Percentiles rank a stretch among this genome's conserved stretches.
phyloP scores from a whole-genome alignment of 257 asterid species.

The Anisodus tanguticus region DNA sequence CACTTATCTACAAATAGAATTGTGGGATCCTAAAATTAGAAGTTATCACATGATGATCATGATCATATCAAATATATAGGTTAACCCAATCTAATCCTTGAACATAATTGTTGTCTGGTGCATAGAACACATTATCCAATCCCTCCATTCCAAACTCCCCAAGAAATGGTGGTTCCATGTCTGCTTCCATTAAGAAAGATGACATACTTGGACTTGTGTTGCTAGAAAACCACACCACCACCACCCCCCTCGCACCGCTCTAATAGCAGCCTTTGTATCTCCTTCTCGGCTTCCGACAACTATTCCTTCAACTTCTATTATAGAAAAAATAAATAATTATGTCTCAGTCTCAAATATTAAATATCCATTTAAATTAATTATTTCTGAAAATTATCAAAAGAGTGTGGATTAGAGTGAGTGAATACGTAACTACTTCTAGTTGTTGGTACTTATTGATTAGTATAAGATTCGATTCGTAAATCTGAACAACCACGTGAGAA shows the following conservation, averaged over 20 bases:
- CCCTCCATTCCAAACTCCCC: conserved; percentile 52
- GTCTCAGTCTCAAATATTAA: not conserved
- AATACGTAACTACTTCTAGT: not conserved
- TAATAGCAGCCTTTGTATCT: conserved; percentile 49
- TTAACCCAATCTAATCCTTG: conserved; percentile 44
- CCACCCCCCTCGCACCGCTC: conserved; percentile 51
- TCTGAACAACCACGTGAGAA: not conserved
- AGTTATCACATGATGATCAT: conserved; percentile 15
- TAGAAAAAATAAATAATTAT: not conserved
- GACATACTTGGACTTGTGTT: conserved; percentile 60
- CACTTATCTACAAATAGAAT: conserved; percentile 27
- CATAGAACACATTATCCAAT: conserved; percentile 49
- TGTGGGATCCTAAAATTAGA: conserved; percentile 24
- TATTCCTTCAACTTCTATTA: conserved; percentile 59
- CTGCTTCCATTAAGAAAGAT: conserved; percentile 39
- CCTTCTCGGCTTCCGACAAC: conserved; percentile 56
- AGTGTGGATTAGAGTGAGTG: too few species aligned
- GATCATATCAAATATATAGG: conserved; percentile 35
- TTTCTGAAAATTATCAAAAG: too few species aligned
- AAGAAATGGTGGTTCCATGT: conserved; percentile 47
- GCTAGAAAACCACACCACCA: conserved; percentile 49
- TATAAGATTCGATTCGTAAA: not conserved
- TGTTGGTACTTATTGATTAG: not conserved
- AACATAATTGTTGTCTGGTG: conserved; percentile 40
- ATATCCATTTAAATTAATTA: too few species aligned